These are phyloP conservation scores for Allium cepa DNA, from an alignment of 106 monocot species.

Conservation along the genomic window DNA sequence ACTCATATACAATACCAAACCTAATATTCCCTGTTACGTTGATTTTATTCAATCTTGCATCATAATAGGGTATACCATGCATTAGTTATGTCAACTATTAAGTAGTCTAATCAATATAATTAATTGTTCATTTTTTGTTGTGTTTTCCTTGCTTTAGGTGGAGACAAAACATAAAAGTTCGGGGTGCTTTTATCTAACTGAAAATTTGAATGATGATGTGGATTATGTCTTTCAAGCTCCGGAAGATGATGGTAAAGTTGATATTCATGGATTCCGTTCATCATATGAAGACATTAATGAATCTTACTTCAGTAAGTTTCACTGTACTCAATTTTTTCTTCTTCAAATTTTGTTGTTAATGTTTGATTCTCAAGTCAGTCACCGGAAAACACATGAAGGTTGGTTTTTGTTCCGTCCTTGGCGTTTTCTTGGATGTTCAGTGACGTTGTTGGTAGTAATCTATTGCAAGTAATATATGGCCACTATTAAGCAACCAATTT, in stretches of 20 bases:
- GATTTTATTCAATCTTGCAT: too few relatives aligned
- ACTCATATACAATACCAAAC: too few relatives aligned
- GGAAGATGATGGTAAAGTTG: conserved; percentile 19
- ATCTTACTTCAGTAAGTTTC: conserved; percentile 33
- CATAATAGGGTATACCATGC: too few relatives aligned
- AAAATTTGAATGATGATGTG: conserved; percentile 62
- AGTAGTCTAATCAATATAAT: neutral
- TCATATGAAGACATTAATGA: conserved; percentile 19
- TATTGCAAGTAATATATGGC: too few relatives aligned
- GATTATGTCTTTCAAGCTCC: conserved; percentile 48
- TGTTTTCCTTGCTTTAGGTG: conserved; percentile 32
- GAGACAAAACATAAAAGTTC: conserved; percentile 40
- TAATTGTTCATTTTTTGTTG: neutral
- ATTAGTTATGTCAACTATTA: too few relatives aligned
- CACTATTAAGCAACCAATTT: too few relatives aligned
- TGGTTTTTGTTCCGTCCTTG: too few relatives aligned
- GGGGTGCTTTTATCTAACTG: conserved; percentile 73
- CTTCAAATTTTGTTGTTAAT: neutral
- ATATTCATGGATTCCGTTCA: conserved; percentile 15
- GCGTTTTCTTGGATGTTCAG: neutral
- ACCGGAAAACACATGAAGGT: too few relatives aligned
- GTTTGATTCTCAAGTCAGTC: too few relatives aligned
- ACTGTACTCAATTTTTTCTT: neutral
- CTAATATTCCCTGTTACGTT: too few relatives aligned
- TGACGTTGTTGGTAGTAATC: too few relatives aligned